These are phyloP conservation scores for Euphorbia pulcherrima DNA, from an alignment of 345 rosid species.

Conservation along the genomic window DNA sequence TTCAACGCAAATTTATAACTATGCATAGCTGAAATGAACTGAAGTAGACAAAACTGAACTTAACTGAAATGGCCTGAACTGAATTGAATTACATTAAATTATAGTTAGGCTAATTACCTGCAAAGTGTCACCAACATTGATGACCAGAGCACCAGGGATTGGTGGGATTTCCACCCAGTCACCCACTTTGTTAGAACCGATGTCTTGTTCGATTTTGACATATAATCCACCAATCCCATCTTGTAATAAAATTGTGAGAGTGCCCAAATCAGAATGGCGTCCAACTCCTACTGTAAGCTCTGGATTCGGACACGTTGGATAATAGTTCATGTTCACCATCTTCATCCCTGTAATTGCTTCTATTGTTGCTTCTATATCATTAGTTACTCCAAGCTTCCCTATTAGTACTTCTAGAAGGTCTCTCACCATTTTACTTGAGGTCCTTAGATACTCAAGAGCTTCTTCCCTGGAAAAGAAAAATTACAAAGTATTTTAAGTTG, in stretches of 20 bases:
- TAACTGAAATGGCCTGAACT: no score
- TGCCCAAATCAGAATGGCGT: conserved; percentile 62
- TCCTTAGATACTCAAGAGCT: conserved; percentile 40
- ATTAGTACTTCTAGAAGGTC: conserved; percentile 36
- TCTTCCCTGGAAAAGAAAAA: conserved; percentile 32
- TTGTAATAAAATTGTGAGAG: conserved; percentile 49
- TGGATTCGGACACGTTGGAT: conserved; percentile 58
- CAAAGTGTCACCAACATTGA: conserved; percentile 23
- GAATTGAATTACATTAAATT: no score
- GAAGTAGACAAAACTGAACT: no score
- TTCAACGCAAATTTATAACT: no score
- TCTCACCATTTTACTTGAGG: conserved; percentile 41
- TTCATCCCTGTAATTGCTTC: conserved; percentile 40
- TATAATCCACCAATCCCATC: conserved; percentile 63
- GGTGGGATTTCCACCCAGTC: conserved; percentile 28
- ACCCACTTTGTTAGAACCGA: conserved; percentile 13
- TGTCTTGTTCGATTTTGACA: conserved; percentile 38
- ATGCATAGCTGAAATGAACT: no score
- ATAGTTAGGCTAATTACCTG: no score
- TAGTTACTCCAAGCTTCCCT: conserved; percentile 37
- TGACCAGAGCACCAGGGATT: conserved; percentile 22
- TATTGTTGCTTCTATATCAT: conserved; percentile 28
- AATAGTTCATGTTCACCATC: conserved; percentile 55
- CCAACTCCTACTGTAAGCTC: conserved; percentile 58
- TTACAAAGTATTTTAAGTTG: no score